These are phyloP conservation scores for Puccinia polysora DNA, from an alignment of 1,284 basidiomycete genomes.

Conservation along the genomic window DNA sequence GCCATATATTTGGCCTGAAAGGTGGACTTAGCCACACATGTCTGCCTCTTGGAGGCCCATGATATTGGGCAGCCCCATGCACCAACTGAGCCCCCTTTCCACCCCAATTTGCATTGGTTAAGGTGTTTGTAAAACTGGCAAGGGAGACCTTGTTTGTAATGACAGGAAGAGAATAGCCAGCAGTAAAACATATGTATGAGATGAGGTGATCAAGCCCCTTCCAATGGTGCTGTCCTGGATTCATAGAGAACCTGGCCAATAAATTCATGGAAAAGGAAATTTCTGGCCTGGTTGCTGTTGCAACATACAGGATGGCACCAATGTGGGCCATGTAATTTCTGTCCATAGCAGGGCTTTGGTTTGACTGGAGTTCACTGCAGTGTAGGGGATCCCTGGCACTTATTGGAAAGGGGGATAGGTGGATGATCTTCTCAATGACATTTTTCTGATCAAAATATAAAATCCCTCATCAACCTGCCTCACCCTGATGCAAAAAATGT, in stretches of 20 bases:
- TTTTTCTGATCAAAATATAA: background rate
- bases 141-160: too few relatives aligned
- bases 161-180: background rate
- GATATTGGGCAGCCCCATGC: too few relatives aligned
- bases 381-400: background rate
- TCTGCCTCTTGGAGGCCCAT: too few relatives aligned
- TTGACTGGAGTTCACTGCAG: too few relatives aligned
- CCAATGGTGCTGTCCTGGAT: background rate
- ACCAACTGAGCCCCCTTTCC: background rate
- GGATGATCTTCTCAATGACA: conserved; percentile 1
- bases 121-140: background rate
- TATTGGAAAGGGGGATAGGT: background rate
- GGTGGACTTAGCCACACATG: too few relatives aligned
- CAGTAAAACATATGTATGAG: background rate
- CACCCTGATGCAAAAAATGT: background rate
- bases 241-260: too few relatives aligned
- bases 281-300: too few relatives aligned
- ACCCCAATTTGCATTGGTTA: background rate
- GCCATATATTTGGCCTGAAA: too few relatives aligned
- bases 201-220: background rate
- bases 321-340: background rate
- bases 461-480: background rate
- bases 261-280: too few relatives aligned
- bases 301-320: background rate
- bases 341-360: too few relatives aligned